phyloP scores from a whole-genome alignment of 345 rosid species.

The Angophora floribunda region DNA sequence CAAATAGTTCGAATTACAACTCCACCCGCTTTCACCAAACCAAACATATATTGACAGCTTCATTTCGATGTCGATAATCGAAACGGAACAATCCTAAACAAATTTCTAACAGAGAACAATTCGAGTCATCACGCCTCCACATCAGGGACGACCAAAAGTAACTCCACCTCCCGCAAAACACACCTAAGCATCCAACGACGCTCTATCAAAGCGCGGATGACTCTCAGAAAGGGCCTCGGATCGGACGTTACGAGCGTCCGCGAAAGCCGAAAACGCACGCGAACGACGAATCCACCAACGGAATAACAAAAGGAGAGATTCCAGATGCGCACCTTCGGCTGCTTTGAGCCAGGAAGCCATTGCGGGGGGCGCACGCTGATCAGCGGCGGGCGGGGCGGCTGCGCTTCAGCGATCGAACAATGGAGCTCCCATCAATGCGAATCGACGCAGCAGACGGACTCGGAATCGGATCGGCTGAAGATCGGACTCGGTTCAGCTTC shows the following conservation, averaged over 20 bases:
- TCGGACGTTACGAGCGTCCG: background rate
- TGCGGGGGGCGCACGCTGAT: background rate
- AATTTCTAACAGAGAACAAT: background rate
- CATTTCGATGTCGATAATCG: background rate
- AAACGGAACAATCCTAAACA: background rate
- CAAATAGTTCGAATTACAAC: background rate
- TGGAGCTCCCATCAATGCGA: constrained; percentile 31
- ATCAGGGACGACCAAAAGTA: background rate
- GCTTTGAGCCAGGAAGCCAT: constrained; percentile 99
- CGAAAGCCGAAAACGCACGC: background rate
- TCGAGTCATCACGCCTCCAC: background rate
- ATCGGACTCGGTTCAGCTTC: background rate
- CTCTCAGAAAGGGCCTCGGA: background rate
- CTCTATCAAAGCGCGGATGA: background rate
- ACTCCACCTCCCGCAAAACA: background rate
- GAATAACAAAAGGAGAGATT: background rate
- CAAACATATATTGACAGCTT: background rate
- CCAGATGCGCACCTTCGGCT: constrained; percentile 70
- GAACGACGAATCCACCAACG: background rate
- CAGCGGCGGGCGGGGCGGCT: background rate
- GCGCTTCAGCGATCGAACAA: constrained; percentile 12
- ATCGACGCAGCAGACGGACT: background rate
- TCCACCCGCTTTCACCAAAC: background rate
- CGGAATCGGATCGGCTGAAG: background rate
- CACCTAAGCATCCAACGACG: background rate